These are phyloP conservation scores for Tolypocladium tropicale DNA, from an alignment of 2,329 filamentous ascomycete species.

Conservation along the genomic window DNA sequence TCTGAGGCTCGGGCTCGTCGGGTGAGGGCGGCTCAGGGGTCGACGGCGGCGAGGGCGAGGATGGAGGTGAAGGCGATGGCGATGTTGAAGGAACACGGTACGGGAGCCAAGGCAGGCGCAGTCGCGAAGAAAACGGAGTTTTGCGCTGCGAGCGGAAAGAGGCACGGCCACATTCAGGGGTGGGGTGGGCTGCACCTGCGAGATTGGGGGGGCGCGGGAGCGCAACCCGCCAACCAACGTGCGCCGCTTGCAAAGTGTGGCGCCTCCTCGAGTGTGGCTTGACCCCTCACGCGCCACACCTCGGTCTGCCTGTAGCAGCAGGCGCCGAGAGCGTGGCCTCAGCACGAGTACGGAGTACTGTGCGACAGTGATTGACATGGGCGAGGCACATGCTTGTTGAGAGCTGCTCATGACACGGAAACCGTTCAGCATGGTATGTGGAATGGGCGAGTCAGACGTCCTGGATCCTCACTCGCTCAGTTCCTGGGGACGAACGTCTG, in stretches of 20 bases:
- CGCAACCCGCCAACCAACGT: not conserved
- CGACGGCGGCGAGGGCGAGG: not conserved
- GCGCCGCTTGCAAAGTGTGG: not conserved
- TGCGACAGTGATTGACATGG: too few species aligned
- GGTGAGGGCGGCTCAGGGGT: not conserved
- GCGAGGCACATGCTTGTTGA: too few species aligned
- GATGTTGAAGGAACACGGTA: not conserved
- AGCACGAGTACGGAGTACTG: too few species aligned
- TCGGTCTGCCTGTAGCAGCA: too few species aligned
- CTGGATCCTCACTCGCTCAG: too few species aligned
- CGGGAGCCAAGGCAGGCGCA: not conserved
- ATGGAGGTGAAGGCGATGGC: not conserved
- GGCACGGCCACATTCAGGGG: not conserved
- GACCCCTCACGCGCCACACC: not conserved
- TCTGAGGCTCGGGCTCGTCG: not conserved
- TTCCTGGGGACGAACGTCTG: too few species aligned
- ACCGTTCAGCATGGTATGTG: too few species aligned
- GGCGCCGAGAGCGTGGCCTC: too few species aligned
- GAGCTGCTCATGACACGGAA: too few species aligned
- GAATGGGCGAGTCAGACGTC: too few species aligned
- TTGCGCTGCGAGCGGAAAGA: not conserved
- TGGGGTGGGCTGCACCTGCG: not conserved
- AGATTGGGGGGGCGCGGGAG: not conserved
- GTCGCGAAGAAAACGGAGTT: not conserved
- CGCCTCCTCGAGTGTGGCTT: not conserved